Percentiles rank a stretch among this genome's conserved stretches.
Conservation (phyloP, 768 basidiomycete genomes). For the Hypsizygus marmoreus region DNA sequence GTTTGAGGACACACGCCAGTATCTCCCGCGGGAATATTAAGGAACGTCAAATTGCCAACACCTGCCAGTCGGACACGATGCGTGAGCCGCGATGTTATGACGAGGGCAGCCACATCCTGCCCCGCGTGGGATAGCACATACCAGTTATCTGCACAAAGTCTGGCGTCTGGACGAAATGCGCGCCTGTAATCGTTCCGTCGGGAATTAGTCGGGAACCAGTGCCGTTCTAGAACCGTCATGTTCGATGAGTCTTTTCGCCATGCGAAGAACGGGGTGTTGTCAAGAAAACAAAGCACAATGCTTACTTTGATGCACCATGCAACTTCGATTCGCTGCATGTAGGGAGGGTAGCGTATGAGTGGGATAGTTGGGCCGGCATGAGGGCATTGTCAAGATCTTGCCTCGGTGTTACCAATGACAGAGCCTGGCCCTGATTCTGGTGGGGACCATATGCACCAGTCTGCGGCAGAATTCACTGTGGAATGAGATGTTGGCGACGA, state of each 20-base stretch:
- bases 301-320: conserved; percentile 45
- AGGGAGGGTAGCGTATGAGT: conserved; percentile 14
- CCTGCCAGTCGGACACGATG: conserved; percentile 35
- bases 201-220: conserved; percentile 72
- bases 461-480: conserved; percentile 59
- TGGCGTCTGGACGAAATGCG: conserved; percentile 72
- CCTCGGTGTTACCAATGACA: conserved; percentile 64
- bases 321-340: conserved; percentile 44
- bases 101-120: no score
- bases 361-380: neutral
- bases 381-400: conserved; percentile 24
- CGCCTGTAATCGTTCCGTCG: conserved; percentile 66
- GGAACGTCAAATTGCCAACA: conserved; percentile 60
- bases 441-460: conserved; percentile 45
- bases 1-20: conserved; percentile 40
- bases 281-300: conserved; percentile 5
- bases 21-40: conserved; percentile 66
- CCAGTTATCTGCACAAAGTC: conserved; percentile 76
- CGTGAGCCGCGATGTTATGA: neutral
- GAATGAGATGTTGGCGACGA: conserved; percentile 10
- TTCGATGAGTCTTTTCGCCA: neutral
- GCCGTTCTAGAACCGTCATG: conserved; percentile 43
- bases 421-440: conserved; percentile 52
- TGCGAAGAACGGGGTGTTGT: neutral
- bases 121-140: no score